Conservation (phyloP, 176 grass and related monocot species). For the Bonia amplexicaulis region DNA sequence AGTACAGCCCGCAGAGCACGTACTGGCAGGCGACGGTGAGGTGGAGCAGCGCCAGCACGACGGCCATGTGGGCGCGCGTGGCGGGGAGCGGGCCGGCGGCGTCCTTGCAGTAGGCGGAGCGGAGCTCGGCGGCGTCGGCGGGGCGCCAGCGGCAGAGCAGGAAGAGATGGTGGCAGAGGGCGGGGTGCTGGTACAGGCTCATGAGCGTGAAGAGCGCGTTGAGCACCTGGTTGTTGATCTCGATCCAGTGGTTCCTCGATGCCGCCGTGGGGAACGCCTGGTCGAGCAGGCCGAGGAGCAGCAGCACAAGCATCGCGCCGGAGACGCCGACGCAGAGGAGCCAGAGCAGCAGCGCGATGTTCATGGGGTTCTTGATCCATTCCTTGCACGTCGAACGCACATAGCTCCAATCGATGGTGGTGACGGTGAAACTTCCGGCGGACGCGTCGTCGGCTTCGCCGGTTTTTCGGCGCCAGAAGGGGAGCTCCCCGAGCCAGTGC, state of each 20-base stretch:
- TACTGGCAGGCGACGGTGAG: conserved; percentile 57
- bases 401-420: conserved; percentile 24
- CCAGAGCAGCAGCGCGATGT: conserved; percentile 61
- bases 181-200: conserved; percentile 77
- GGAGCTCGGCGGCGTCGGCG: conserved; percentile 43
- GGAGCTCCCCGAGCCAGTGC: conserved; percentile 29
- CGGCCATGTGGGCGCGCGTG: conserved; percentile 45
- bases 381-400: conserved; percentile 4
- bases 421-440: neutral
- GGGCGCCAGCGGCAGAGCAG: conserved; percentile 56
- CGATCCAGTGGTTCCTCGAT: conserved; percentile 51
- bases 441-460: neutral
- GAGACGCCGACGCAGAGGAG: conserved; percentile 55
- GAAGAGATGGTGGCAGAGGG: conserved; percentile 51
- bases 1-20: conserved; percentile 64
- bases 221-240: conserved; percentile 75
- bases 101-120: conserved; percentile 57
- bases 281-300: conserved; percentile 61
- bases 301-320: conserved; percentile 49
- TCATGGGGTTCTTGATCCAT: conserved; percentile 65
- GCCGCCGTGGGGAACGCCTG: conserved; percentile 33
- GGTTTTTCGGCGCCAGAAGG: neutral
- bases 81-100: neutral
- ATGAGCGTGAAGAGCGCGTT: conserved; percentile 88
- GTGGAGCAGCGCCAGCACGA: conserved; percentile 64